Conservation (phyloP, 345 rosid species). For the Clarkia xantiana region DNA sequence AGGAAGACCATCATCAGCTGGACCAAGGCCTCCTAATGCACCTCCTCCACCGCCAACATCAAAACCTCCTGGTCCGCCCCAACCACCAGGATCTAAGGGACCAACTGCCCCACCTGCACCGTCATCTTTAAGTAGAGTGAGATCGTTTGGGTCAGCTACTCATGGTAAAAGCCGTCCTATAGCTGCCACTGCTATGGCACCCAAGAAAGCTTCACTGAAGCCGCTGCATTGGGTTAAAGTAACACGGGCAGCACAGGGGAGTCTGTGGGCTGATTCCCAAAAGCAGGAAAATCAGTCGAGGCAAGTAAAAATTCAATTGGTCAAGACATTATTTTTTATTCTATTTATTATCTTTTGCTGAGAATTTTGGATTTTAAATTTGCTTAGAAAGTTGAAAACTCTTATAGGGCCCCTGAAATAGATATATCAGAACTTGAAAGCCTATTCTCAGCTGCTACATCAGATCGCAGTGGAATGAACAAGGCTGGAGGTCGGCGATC, state of each 20-base stretch:
- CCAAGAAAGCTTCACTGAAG: conserved; percentile 58
- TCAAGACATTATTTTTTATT: not conserved
- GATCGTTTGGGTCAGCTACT: conserved; percentile 21
- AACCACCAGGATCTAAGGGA: conserved; percentile 34
- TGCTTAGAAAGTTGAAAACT: conserved; percentile 3
- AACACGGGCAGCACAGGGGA: conserved; percentile 79
- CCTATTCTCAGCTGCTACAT: conserved; percentile 76
- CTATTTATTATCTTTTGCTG: conserved; percentile 8
- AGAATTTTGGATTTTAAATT: not conserved
- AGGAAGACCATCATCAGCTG: conserved; percentile 11
- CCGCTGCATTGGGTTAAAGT: conserved; percentile 98
- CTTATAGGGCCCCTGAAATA: conserved; percentile 89
- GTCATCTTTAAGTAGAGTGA: conserved; percentile 54
- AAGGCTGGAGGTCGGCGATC: conserved; percentile 71
- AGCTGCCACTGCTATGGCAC: conserved; percentile 29
- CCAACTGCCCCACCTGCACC: conserved; percentile 59
- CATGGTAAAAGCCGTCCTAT: conserved; percentile 49
- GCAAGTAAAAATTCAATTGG: conserved; percentile 22
- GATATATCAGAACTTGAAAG: conserved; percentile 95
- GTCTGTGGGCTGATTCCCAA: conserved; percentile 91
- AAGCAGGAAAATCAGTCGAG: conserved; percentile 72
- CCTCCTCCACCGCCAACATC: conserved; percentile 49
- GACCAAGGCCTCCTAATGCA: conserved; percentile 39
- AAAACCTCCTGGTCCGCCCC: conserved; percentile 32
- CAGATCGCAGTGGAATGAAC: conserved; percentile 39